A percentile compares a stretch with the other conserved stretches of the same genome.
phyloP scores from a whole-genome alignment of 2,329 filamentous ascomycete species.

The Fusarium cyanostomum region DNA sequence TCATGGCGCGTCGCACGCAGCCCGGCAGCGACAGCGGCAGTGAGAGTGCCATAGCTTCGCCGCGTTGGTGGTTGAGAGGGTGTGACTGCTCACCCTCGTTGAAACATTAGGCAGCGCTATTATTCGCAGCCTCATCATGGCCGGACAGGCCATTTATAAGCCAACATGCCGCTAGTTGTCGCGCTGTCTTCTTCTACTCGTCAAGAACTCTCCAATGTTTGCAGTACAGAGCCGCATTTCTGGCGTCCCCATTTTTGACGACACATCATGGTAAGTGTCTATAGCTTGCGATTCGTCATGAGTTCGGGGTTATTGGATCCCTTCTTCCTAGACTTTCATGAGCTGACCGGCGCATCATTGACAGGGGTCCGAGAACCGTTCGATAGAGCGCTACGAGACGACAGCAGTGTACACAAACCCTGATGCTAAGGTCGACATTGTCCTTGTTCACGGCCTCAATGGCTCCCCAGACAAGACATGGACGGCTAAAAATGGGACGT shows the following conservation, averaged over 20 bases:
- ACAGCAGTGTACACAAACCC: constrained; percentile 68
- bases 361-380: constrained; percentile 52
- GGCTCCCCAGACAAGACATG: constrained; percentile 73
- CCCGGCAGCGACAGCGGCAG: not conserved
- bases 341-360: not conserved
- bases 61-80: not conserved
- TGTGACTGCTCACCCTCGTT: constrained; percentile 6
- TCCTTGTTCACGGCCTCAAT: constrained; percentile 77
- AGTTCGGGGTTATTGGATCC: not conserved
- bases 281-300: not conserved
- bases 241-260: constrained; percentile 17
- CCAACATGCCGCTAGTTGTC: not conserved
- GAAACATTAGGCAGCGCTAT: constrained; percentile 15
- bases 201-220: constrained; percentile 23
- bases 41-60: constrained; percentile 6
- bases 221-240: not conserved
- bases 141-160: constrained; percentile 21
- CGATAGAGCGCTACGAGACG: constrained; percentile 61
- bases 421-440: constrained; percentile 69
- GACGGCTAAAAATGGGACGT: constrained; percentile 64
- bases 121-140: constrained; percentile 17
- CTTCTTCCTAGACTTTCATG: not conserved
- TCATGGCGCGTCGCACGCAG: constrained; percentile 3
- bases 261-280: constrained; percentile 42
- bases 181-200: not conserved